Evolutionary conservation across 805 yeast species (phyloP), one percentile per base, ranked within the genome.

Genomic region (Candida vaughaniae): DNA sequence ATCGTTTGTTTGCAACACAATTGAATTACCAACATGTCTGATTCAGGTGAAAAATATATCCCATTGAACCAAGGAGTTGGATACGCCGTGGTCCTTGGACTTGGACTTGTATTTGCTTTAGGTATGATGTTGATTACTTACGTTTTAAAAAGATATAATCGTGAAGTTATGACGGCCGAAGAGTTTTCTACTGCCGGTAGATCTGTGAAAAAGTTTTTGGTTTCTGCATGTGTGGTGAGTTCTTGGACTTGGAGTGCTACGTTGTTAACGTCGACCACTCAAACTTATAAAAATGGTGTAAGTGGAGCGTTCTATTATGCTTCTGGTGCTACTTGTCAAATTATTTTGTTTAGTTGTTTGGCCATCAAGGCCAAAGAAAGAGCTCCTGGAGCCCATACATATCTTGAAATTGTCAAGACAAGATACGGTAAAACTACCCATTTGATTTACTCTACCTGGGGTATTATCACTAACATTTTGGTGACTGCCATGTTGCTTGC

Each of bases 101-200:
- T 89, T n/a, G 96, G 96, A 29, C 73, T 80, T 28, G 80, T 80
- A 15, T 87, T 87, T 55, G 81, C 89, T 10, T 49, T 72, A 2
- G 90, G 87, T 39, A 89, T 89, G 96, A 78, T 88, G 52, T 54
- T 73, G 29, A 81, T 85, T 36, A 87, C 96, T 0, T 73, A 66
- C 33, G 70, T 85, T 41, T 68, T 88, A 29, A 76, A 78, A 48
- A 71, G 96, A 31, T 90, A 89, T 60, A 90, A 87, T 55, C 77
- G 78, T 50, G 96, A 90, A 60, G 74, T 85, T 38, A 82, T 88
- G 61, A 87, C 95, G 5, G 89, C 96, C 3, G 97, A 90, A 64
- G 96, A 89, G 56, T 90, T 90, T 50, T 78, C 95, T 3, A 89
- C 96, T 4, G 96, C 96, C 23, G 96, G 96, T 47, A 76, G 96